Base-by-base conservation (phyloP, 2,329 filamentous ascomycete genomes). In the Bipolaris zeicola region DNA sequence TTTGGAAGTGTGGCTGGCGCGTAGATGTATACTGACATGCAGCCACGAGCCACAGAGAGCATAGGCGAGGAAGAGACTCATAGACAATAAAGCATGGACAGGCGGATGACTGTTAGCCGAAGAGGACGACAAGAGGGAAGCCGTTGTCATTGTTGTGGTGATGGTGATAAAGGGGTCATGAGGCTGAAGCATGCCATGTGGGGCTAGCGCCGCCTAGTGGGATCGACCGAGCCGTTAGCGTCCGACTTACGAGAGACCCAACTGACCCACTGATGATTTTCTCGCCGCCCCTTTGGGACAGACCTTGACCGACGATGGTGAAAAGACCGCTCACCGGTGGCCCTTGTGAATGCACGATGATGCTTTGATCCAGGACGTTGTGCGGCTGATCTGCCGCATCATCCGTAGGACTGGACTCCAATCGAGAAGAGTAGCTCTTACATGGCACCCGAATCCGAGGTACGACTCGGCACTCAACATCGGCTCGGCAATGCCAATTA, bases 191-290 rank as follows among this genome's bases (percentile, higher is more conserved):
- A 52, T 44, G 38, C 43, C 47, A 51, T 34, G 22, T 49, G 43
- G 50, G 39, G 22, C 47, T 51, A 51, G 38, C 16, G 37, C 28
- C 37, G 7, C 1, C 42, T 48, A 47, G 56, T 26, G 10, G 39
- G 55, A 58, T 58, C 55, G 51, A 58, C 51, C 46, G 56, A 55
- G 56, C 52, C 56, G 50, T 53, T 55, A 39, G 56, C 47, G 45
- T 47, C 46, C 37, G 44, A 43, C 39, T 43, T 37, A 42, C 20
- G 6, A 16, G 26, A 34, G 38, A 42, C 50, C 55, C 39, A 36
- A 41, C 16, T 42, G 48, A 36, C 39, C 54, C 54, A 37, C 43
- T 48, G n/a, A 43, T 7, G 8, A 38, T 48, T 51, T 53, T 24
- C 3, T 53, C 18, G 33, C 31, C 18, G 22, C 36, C 46, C 51